Percentiles rank a stretch among this genome's conserved stretches.
Conservation (phyloP, 257 asterid species). For the Salvia miltiorrhiza region DNA sequence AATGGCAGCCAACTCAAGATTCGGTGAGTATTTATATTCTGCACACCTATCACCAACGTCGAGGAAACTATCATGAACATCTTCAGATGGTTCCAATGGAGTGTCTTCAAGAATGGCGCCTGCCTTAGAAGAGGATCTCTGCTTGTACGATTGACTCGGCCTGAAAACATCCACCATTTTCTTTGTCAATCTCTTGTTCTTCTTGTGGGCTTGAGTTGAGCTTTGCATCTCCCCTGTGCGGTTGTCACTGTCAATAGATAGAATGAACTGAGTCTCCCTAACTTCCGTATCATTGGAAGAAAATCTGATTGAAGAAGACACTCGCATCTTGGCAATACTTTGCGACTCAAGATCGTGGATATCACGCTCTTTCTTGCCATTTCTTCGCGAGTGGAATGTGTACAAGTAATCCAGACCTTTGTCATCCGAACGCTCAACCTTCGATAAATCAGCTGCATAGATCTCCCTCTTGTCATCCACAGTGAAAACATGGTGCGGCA, state of each 20-base stretch:
- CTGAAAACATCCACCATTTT: conserved; percentile 51
- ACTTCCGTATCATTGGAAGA: conserved; percentile 45
- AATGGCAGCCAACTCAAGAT: conserved; percentile 77
- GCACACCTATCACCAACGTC: conserved; percentile 14
- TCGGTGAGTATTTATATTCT: conserved; percentile 35
- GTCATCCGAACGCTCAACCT: conserved; percentile 40
- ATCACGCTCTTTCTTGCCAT: conserved; percentile 41
- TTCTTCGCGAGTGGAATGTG: conserved; percentile 51
- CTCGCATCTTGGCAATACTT: conserved; percentile 68
- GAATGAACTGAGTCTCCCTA: conserved; percentile 59
- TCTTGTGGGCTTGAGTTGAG: conserved; percentile 33
- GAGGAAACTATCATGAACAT: conserved; percentile 15
- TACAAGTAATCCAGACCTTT: conserved; percentile 60
- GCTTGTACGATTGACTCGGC: conserved; percentile 42
- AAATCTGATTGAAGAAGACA: conserved; percentile 58
- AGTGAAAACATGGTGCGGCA: conserved; percentile 57
- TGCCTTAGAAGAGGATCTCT: conserved; percentile 39
- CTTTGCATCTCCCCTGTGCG: conserved; percentile 29
- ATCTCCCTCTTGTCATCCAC: conserved; percentile 70
- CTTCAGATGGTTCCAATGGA: conserved; percentile 42
- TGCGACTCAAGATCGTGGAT: conserved; percentile 30
- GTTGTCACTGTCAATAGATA: conserved; percentile 42
- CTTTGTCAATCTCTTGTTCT: conserved; percentile 45
- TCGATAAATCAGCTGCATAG: conserved; percentile 46
- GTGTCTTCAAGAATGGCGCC: conserved; percentile 41